Base-by-base conservation (phyloP, 164 flowering plant genomes). In the Pachysandra terminalis region DNA sequence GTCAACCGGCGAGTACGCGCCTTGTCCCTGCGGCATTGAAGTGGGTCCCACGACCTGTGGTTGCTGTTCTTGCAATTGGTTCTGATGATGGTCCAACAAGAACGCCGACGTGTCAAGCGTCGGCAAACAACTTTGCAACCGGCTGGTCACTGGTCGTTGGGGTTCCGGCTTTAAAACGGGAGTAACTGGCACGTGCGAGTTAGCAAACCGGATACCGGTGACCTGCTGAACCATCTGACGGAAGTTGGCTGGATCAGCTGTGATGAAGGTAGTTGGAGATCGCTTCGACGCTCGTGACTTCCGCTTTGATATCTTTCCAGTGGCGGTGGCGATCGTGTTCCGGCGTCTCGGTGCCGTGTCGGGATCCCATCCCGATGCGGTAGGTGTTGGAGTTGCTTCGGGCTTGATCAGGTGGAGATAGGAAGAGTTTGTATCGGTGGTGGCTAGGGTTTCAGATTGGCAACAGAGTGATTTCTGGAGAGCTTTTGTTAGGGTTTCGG, bases 221-320 rank as follows among this genome's bases (percentile, higher is more conserved):
- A 95, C 92, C 81, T 92, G 93, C 79, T 95, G 99, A 72, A 95
- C 99, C 94, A 90, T 88, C 82, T 90, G 97, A 23, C 99, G 82
- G 79, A 95, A 95, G 76, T 92, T 90, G 2, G 88, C 82, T 21
- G 97, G 87, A 72, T 95, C 98, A 17, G 98, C 94, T 10, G 81
- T 81, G 52, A 95, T 95, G 76, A 88, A 92, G 22, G 96, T 95
- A 5, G 97, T 92, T 56, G 84, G 90, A 2, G 86, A 78, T 32
- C 85, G 75, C 75, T 92, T 92, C 61, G 91, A 68, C 14, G 94
- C 89, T 0, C 98, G 83, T 0, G 99, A 86, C 70, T 87, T 92
- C 35, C 98, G 75, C 75, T 92, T 92, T 63, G 85, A 37, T 49
- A 84, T 77, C 79, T 78, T 84, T 0, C 90, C 90, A 27, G 58